Conservation (phyloP, 140 eudicot genomes). For the Stevia rebaudiana region DNA sequence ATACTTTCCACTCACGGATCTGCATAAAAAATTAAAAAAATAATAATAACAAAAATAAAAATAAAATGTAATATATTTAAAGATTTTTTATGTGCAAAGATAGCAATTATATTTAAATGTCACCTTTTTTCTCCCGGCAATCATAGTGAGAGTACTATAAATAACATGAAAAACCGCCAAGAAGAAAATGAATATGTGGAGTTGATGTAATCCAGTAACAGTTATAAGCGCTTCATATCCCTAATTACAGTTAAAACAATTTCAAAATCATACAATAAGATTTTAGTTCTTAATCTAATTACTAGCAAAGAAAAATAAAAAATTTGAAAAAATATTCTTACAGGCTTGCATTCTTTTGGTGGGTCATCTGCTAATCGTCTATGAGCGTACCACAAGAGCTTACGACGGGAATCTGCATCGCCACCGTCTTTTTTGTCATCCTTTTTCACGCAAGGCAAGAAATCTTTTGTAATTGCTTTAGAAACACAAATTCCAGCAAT, state of each 20-base stretch:
- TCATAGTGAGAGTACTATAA: slow-evolving; percentile 73
- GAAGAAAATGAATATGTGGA: slow-evolving; percentile 95
- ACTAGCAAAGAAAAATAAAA: not conserved
- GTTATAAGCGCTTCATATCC: slow-evolving; percentile 81
- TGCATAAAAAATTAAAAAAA: slow-evolving; percentile 40
- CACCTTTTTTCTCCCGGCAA: slow-evolving; percentile 80
- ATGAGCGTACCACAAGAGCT: slow-evolving; percentile 55
- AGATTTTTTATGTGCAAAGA: not conserved
- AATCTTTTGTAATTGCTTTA: slow-evolving; percentile 37
- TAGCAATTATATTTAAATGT: not conserved
- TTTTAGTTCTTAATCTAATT: not conserved
- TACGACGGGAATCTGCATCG: slow-evolving; percentile 30
- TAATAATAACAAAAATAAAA: no score
- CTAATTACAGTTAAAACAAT: slow-evolving; percentile 31
- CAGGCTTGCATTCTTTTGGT: slow-evolving; percentile 42
- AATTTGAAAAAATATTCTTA: slow-evolving; percentile 3
- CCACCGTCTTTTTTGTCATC: not conserved
- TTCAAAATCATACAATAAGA: not conserved
- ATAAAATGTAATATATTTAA: not conserved
- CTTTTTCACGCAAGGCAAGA: slow-evolving; percentile 59
- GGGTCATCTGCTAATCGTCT: slow-evolving; percentile 37
- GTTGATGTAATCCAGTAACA: slow-evolving; percentile 67
- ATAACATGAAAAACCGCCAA: slow-evolving; percentile 88
- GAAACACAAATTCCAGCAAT: slow-evolving; percentile 61
- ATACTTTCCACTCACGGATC: slow-evolving; percentile 91